These are phyloP conservation scores for Viridothelium virens DNA, from an alignment of 495 filamentous ascomycete genomes.

Conservation along the genomic window DNA sequence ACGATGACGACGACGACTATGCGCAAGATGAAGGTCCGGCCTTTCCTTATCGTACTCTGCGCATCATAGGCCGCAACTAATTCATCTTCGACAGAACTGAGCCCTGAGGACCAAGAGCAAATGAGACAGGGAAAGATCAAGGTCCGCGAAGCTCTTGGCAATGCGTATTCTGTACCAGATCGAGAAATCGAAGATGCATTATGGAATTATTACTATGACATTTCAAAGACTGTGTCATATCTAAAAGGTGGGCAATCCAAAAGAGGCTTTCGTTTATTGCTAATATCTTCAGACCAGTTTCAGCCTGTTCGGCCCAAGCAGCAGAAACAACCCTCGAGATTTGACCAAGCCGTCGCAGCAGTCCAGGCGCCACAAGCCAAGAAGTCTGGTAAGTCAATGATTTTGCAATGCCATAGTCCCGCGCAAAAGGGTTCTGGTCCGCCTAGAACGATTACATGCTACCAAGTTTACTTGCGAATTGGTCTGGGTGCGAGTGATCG, in stretches of 20 bases:
- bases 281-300: conserved; percentile 25
- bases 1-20: background rate
- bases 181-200: conserved; percentile 78
- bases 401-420: background rate
- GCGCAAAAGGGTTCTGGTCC: background rate
- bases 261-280: conserved; percentile 15
- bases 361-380: background rate
- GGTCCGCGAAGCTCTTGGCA: conserved; percentile 2
- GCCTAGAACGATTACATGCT: background rate
- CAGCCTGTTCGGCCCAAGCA: conserved; percentile 32
- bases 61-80: background rate
- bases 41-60: too few relatives aligned
- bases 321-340: conserved; percentile 34
- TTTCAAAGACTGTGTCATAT: conserved; percentile 74
- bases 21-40: background rate
- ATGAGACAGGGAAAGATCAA: background rate
- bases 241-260: conserved; percentile 48
- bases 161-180: conserved; percentile 36
- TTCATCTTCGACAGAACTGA: background rate
- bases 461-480: background rate
- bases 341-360: conserved; percentile 30
- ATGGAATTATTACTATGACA: conserved; percentile 94
- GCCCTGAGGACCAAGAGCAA: conserved; percentile 5
- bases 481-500: background rate
- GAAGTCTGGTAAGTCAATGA: conserved; percentile 18